A percentile compares a stretch with the other conserved stretches of the same genome.
Evolutionary conservation across 257 asterid genomes (phyloP).

Genomic region (Apocynum venetum): DNA sequence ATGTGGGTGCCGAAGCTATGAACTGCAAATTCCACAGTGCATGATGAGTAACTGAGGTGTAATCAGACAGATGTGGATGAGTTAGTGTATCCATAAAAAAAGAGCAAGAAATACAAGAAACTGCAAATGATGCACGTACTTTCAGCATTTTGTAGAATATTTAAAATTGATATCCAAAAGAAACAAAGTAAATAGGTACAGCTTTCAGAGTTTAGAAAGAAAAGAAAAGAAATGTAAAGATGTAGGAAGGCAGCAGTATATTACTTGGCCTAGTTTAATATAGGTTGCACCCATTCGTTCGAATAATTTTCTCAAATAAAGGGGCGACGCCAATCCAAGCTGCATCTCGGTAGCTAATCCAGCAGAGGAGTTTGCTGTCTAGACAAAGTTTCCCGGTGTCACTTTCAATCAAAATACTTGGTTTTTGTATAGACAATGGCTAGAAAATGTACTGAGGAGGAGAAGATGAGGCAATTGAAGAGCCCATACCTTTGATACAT

Average conservation of each 20-base stretch:
- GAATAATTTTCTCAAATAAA: slow-evolving; percentile 80
- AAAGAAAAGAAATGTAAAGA: neutral
- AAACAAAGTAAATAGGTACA: neutral
- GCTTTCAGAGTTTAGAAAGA: neutral
- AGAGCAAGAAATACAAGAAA: neutral
- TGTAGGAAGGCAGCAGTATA: neutral
- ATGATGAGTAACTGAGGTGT: slow-evolving; percentile 15
- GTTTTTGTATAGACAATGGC: neutral
- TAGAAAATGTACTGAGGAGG: neutral
- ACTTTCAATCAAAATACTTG: neutral
- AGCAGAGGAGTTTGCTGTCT: slow-evolving; percentile 62
- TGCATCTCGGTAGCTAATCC: slow-evolving; percentile 73
- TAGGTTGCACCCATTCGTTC: slow-evolving; percentile 99
- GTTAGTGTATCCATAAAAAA: neutral
- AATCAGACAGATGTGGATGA: slow-evolving; percentile 4
- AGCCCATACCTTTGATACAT: slow-evolving; percentile 68
- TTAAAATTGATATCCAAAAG: neutral
- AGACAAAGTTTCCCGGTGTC: slow-evolving; percentile 25
- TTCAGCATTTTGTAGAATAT: neutral
- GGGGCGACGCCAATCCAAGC: slow-evolving; percentile 88
- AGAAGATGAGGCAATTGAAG: neutral
- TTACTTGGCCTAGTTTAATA: slow-evolving; percentile 85
- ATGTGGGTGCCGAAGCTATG: slow-evolving; percentile 93
- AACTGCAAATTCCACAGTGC: slow-evolving; percentile 48
- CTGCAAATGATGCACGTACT: neutral